These are phyloP conservation scores for Trichoderma cornu-damae DNA, from an alignment of 2,329 filamentous ascomycete genomes.

Conservation along the genomic window DNA sequence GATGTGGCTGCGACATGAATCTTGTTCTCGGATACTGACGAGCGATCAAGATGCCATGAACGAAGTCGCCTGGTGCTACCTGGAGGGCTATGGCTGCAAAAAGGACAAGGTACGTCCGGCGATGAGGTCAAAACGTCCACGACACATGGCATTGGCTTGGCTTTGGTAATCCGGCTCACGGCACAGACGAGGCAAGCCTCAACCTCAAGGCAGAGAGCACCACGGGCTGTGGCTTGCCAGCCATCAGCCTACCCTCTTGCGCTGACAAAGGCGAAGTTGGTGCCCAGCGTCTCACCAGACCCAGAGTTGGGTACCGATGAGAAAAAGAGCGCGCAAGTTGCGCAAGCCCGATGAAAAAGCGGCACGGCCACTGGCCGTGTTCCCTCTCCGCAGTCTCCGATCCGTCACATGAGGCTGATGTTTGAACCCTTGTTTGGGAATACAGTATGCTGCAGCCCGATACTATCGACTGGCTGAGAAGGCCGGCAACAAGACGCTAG, in stretches of 20 bases:
- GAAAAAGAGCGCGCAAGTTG: slow-evolving; percentile 17
- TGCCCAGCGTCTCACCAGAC: slow-evolving; percentile 23
- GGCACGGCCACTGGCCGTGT: background rate
- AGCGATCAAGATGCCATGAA: slow-evolving; percentile 78
- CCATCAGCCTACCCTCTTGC: background rate
- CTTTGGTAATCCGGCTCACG: background rate
- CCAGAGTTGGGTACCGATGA: slow-evolving; percentile 39
- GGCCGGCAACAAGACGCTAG: slow-evolving; percentile 81
- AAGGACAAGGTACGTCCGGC: slow-evolving; percentile 85
- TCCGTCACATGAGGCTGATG: slow-evolving; percentile 47
- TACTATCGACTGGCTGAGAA: slow-evolving; percentile 90
- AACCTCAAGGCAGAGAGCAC: background rate
- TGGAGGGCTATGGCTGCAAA: slow-evolving; percentile 93
- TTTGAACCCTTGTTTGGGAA: slow-evolving; percentile 22
- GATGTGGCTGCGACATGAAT: background rate
- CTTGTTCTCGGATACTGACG: background rate
- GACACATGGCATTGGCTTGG: slow-evolving; percentile 1
- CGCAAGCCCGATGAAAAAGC: slow-evolving; percentile 7
- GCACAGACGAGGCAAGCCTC: slow-evolving; percentile 6
- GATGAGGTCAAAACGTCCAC: background rate
- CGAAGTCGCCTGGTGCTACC: slow-evolving; percentile 90
- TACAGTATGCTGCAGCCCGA: slow-evolving; percentile 71
- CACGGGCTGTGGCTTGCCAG: slow-evolving; percentile 19
- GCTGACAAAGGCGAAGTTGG: slow-evolving; percentile 16
- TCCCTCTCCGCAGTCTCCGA: slow-evolving; percentile 3